Evolutionary conservation across 1,284 basidiomycete species (phyloP), one percentile per base, ranked within the genome.

Genomic region (Abortiporus biennis): DNA sequence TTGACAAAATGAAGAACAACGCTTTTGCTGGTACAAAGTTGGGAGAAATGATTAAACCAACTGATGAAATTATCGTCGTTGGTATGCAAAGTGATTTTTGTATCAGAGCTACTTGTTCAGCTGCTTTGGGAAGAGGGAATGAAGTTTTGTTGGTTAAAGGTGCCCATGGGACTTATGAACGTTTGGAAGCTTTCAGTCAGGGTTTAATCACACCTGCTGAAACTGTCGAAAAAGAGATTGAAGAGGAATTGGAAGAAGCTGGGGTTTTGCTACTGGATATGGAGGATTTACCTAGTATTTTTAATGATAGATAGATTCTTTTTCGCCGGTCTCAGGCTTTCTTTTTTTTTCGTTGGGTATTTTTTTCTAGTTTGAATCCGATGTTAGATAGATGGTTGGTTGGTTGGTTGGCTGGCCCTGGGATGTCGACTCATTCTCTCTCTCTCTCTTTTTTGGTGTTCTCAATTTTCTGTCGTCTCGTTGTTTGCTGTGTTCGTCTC

Each of bases 1-100:
- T 84, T 42, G 79, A 84, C 63, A 84, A 83, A 63, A 62, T 62
- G 47, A 82, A 81, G 63, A 81, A 78, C 63, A 84, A 82, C 54
- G 80, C 80, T 17, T 85, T 84, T 49, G 63, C 70, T 0, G 77
- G 74, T 22, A 82, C 80, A 24, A 47, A 43, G 8, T 65, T 85
- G 9, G 68, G 56, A 4, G 65, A 69, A 5, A 56, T 77, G 33
- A 62, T 85, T 34, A 64, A 70, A 0, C 44, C 52, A 3, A 68
- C 74, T 25, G 77, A 76, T 8, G 74, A 80, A 64, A 65, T 84
- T 44, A 67, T 84, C 45, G 68, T 84, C 39, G 72, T 74, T n/a
- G 81, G 81, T 4, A 69, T 80, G 54, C 74, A 78, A 58, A 80
- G 74, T 51, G 80, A 84, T 61, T 80, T 74, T 47, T 74, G 76